Evolutionary conservation across 1,139 yeast genomes (phyloP).

Genomic region (Diutina scorzettiae): DNA sequence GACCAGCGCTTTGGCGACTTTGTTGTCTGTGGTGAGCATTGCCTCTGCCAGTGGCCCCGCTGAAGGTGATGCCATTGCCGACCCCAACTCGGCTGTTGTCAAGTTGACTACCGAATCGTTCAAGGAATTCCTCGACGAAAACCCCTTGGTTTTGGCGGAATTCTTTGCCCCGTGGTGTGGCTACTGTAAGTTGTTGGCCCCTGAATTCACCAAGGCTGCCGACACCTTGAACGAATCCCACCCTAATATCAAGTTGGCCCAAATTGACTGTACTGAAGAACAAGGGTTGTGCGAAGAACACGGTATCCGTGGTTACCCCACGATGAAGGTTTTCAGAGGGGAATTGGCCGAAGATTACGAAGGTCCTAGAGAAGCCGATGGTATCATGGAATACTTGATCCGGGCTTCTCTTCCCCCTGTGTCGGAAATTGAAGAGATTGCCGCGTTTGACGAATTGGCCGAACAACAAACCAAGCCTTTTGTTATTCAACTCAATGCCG

Average conservation of each 20-base stretch:
- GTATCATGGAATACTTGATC: conserved; percentile 69
- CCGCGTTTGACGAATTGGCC: conserved; percentile 17
- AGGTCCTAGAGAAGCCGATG: conserved; percentile 76
- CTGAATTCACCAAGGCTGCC: conserved; percentile 84
- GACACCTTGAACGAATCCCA: conserved; percentile 48
- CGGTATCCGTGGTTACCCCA: conserved; percentile 84
- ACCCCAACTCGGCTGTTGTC: conserved; percentile 80
- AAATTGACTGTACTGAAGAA: conserved; percentile 87
- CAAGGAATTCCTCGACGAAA: conserved; percentile 50
- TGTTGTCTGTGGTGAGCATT: conserved; percentile 7
- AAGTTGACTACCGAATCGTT: conserved; percentile 54
- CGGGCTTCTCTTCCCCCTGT: conserved; percentile 82
- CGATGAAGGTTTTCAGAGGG: conserved; percentile 66
- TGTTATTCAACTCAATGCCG: neutral
- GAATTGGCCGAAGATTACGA: conserved; percentile 44
- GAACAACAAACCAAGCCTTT: conserved; percentile 11
- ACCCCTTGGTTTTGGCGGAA: conserved; percentile 82
- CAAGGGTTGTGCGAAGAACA: conserved; percentile 65
- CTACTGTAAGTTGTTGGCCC: conserved; percentile 90
- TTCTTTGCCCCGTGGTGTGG: conserved; percentile 99
- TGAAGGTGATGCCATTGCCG: conserved; percentile 57
- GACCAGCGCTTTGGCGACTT: conserved; percentile 3
- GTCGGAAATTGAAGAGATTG: conserved; percentile 33
- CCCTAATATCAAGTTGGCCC: conserved; percentile 65
- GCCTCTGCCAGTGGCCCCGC: conserved; percentile 26